These are phyloP conservation scores for Citrus maxima DNA, from an alignment of 345 rosid genomes.

Conservation along the genomic window DNA sequence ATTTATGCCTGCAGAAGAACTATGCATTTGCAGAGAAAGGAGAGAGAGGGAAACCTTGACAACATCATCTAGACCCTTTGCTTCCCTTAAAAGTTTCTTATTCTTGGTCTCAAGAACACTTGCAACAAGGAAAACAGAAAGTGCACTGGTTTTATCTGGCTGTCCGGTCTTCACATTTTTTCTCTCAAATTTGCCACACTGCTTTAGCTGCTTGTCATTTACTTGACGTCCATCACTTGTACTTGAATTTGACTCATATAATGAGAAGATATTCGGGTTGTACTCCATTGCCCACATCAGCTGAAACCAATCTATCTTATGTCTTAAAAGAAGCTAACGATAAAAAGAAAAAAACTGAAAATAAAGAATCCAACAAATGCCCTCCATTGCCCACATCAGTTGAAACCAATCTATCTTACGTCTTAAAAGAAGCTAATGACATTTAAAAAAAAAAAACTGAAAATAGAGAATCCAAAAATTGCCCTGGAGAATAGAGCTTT, in stretches of 20 bases:
- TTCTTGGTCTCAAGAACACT: conserved; percentile 86
- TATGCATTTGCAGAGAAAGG: not conserved
- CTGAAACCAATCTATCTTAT: conserved; percentile 47
- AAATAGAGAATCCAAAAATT: conserved; percentile 14
- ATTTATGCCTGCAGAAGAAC: not conserved
- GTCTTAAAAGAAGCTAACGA: conserved; percentile 22
- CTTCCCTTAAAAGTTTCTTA: conserved; percentile 78
- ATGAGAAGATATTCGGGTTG: conserved; percentile 72
- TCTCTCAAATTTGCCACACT: conserved; percentile 82
- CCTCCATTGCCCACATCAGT: not conserved
- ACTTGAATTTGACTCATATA: conserved; percentile 39
- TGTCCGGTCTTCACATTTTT: conserved; percentile 51
- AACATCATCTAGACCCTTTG: conserved; percentile 86
- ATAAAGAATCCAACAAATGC: conserved; percentile 13
- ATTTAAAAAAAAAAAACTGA: not conserved
- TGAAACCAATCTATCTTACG: conserved; percentile 20
- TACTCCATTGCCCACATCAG: conserved; percentile 99
- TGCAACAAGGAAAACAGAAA: conserved; percentile 83
- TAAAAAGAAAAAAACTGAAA: not conserved
- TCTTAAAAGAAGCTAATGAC: conserved; percentile 20
- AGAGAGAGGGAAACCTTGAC: conserved; percentile 49
- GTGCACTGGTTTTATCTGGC: conserved; percentile 46
- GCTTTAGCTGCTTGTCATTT: conserved; percentile 57
- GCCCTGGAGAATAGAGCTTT: not conserved
- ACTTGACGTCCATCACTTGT: conserved; percentile 17